phyloP scores from a whole-genome alignment of 352 stramenopile species.

The Phytophthora syringae region DNA sequence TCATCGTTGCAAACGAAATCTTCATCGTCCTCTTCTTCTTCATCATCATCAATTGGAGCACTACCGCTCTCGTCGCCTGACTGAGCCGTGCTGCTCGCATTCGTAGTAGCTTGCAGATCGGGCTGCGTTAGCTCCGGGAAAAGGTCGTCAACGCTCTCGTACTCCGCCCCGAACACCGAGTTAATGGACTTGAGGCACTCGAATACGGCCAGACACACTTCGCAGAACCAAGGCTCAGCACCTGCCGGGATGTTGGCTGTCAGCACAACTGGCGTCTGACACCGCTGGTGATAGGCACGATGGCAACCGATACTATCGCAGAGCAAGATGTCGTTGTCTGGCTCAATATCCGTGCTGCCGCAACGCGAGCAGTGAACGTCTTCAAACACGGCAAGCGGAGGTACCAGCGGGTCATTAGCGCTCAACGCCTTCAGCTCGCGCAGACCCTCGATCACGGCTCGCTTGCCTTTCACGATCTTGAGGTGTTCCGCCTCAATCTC shows the following conservation, averaged over 20 bases:
- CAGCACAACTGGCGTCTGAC: slow-evolving; percentile 62
- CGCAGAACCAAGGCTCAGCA: slow-evolving; percentile 82
- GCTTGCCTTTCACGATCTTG: slow-evolving; percentile 70
- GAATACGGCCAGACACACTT: slow-evolving; percentile 78
- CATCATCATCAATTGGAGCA: slow-evolving; percentile 30
- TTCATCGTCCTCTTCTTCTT: slow-evolving; percentile 63
- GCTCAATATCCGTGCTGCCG: slow-evolving; percentile 59
- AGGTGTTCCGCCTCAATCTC: slow-evolving; percentile 58
- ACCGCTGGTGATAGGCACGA: slow-evolving; percentile 84
- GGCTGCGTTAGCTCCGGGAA: slow-evolving; percentile 54
- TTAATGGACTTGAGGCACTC: slow-evolving; percentile 86
- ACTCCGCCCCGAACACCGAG: slow-evolving; percentile 74
- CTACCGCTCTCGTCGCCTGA: slow-evolving; percentile 27
- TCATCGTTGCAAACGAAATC: slow-evolving; percentile 49
- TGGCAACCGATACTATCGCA: slow-evolving; percentile 79
- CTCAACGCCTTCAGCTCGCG: slow-evolving; percentile 49
- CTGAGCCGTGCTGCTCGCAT: slow-evolving; percentile 22
- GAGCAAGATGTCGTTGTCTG: slow-evolving; percentile 86
- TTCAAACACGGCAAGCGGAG: slow-evolving; percentile 47
- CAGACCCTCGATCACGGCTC: slow-evolving; percentile 51
- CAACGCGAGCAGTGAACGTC: slow-evolving; percentile 86
- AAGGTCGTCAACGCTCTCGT: slow-evolving; percentile 59
- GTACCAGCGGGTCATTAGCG: slow-evolving; percentile 56
- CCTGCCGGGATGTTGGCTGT: slow-evolving; percentile 71
- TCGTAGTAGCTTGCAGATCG: slow-evolving; percentile 35